phyloP scores from a whole-genome alignment of 1,139 yeast genomes.

The Taiozyma sp. region DNA sequence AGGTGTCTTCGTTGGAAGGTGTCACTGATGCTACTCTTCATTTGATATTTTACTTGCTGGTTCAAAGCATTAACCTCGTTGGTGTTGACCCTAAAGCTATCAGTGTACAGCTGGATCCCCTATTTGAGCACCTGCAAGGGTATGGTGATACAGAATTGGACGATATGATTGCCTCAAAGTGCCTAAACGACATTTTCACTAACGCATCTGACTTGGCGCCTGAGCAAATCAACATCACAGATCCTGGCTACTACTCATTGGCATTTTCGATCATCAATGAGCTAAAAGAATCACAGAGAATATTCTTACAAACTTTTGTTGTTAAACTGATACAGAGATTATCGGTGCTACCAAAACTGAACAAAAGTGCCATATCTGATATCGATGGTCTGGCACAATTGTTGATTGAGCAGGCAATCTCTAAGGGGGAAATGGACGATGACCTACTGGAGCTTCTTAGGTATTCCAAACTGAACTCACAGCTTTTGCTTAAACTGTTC shows the following conservation, averaged over 20 bases:
- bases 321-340: constrained; percentile 1
- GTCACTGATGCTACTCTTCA: not conserved
- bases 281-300: not conserved
- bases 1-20: not conserved
- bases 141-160: not conserved
- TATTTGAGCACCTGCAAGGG: not conserved
- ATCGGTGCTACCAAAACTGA: constrained; percentile 3
- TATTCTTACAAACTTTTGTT: not conserved
- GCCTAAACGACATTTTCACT: not conserved
- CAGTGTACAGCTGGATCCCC: not conserved
- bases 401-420: not conserved
- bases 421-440: not conserved
- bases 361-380: constrained; percentile 3
- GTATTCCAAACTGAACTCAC: not conserved
- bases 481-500: not conserved
- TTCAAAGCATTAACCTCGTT: not conserved
- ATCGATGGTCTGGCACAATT: not conserved
- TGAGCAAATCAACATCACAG: not conserved
- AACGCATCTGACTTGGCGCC: not conserved
- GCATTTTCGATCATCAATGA: not conserved
- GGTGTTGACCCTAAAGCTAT: not conserved
- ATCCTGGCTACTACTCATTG: not conserved
- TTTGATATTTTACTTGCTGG: not conserved
- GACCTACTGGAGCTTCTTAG: constrained; percentile 1
- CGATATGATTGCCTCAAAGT: not conserved